Conservation (phyloP, 345 rosid species). For the Raphanus raphanistrum region DNA sequence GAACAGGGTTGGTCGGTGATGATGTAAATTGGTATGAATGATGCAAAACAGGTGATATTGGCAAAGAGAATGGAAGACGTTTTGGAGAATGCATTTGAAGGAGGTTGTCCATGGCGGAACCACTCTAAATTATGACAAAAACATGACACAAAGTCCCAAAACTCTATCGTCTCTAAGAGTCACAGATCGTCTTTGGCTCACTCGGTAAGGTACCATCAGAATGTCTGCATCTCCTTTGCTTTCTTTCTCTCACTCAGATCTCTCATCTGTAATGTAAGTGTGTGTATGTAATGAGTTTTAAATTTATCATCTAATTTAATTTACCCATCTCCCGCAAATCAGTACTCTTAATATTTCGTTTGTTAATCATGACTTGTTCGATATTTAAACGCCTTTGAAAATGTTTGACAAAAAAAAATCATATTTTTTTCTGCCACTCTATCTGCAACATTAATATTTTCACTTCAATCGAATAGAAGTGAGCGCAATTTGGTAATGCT, state of each 20-base stretch:
- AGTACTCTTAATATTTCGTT: neutral
- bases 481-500: too few relatives aligned
- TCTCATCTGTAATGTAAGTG: slow-evolving; percentile 15
- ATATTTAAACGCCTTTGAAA: too few relatives aligned
- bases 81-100: slow-evolving; percentile 89
- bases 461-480: too few relatives aligned
- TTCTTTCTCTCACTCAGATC: neutral
- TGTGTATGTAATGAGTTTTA: slow-evolving; percentile 22
- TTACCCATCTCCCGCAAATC: neutral
- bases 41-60: slow-evolving; percentile 57
- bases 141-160: slow-evolving; percentile 7
- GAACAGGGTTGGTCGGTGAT: neutral
- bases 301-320: slow-evolving; percentile 19
- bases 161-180: neutral
- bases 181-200: slow-evolving; percentile 7
- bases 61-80: slow-evolving; percentile 97
- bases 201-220: slow-evolving; percentile 13
- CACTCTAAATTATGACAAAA: slow-evolving; percentile 78
- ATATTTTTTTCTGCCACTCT: too few relatives aligned
- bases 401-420: too few relatives aligned
- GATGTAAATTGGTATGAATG: neutral
- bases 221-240: neutral
- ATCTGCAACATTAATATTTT: too few relatives aligned
- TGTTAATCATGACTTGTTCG: too few relatives aligned
- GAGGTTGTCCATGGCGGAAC: slow-evolving; percentile 91